These are phyloP conservation scores for Umbilicaria muhlenbergii DNA, from an alignment of 495 filamentous ascomycete species.

Conservation along the genomic window DNA sequence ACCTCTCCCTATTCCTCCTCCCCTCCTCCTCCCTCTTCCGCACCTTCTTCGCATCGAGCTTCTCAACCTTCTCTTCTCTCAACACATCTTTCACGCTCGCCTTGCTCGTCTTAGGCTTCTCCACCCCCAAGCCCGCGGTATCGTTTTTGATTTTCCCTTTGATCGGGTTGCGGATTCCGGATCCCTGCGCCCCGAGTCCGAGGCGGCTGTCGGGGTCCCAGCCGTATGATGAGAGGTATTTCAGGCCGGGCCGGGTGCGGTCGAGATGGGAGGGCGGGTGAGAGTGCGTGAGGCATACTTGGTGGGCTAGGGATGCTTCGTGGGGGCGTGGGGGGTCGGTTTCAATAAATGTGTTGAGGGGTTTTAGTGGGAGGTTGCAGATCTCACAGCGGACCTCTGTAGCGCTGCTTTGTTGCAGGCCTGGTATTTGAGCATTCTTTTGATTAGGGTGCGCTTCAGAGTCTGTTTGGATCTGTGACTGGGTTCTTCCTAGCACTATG, in stretches of 20 bases:
- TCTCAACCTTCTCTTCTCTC: slow-evolving; percentile 26
- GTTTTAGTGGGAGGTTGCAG: slow-evolving; percentile 39
- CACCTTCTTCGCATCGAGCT: slow-evolving; percentile 55
- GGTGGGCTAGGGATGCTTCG: slow-evolving; percentile 63
- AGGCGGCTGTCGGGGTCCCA: slow-evolving; percentile 73
- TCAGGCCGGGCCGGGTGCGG: slow-evolving; percentile 59
- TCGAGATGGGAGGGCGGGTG: slow-evolving; percentile 75
- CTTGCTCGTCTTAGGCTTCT: slow-evolving; percentile 14
- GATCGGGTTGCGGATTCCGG: slow-evolving; percentile 63
- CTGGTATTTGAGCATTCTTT: slow-evolving; percentile 5
- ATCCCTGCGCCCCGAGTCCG: slow-evolving; percentile 54
- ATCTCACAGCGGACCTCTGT: slow-evolving; percentile 30
- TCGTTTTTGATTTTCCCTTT: slow-evolving; percentile 59
- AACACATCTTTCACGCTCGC: slow-evolving; percentile 12
- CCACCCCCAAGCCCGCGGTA: slow-evolving; percentile 53
- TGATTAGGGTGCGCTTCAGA: slow-evolving; percentile 12
- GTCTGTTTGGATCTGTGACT: not conserved
- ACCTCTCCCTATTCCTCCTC: slow-evolving; percentile 42
- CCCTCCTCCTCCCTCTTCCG: slow-evolving; percentile 43
- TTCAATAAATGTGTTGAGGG: not conserved
- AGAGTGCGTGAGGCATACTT: slow-evolving; percentile 64
- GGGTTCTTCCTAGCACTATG: slow-evolving; percentile 42
- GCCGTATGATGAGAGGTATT: slow-evolving; percentile 59
- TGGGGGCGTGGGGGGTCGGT: slow-evolving; percentile 29
- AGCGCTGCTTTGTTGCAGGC: slow-evolving; percentile 2